These are phyloP conservation scores for Truncatella angustata DNA, from an alignment of 2,329 filamentous ascomycete genomes.

Conservation along the genomic window DNA sequence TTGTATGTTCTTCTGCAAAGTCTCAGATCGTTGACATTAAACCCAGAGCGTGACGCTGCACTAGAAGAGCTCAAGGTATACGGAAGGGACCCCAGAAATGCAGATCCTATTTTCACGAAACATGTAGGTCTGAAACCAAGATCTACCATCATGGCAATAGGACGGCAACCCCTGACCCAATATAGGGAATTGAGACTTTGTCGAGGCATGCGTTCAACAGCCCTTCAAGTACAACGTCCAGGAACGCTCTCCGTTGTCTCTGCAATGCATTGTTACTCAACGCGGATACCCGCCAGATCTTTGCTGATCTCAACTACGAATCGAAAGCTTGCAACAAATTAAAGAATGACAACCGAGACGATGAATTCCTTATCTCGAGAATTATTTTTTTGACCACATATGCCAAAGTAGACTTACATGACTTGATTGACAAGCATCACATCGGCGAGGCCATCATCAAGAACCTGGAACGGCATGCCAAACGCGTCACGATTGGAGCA, in stretches of 20 bases:
- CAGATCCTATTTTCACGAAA: slow-evolving; percentile 82
- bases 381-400: slow-evolving; percentile 82
- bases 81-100: slow-evolving; percentile 68
- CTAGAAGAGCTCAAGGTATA: slow-evolving; percentile 74
- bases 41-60: slow-evolving; percentile 58
- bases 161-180: background rate
- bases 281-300: slow-evolving; percentile 65
- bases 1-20: too few relatives aligned
- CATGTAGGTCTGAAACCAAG: slow-evolving; percentile 48
- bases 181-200: slow-evolving; percentile 72
- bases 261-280: slow-evolving; percentile 80
- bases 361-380: slow-evolving; percentile 82
- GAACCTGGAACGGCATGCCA: slow-evolving; percentile 70
- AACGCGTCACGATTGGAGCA: slow-evolving; percentile 31
- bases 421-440: slow-evolving; percentile 63
- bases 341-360: slow-evolving; percentile 71
- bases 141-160: background rate
- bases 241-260: slow-evolving; percentile 76
- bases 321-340: slow-evolving; percentile 68
- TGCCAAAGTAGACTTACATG: slow-evolving; percentile 62
- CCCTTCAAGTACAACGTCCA: slow-evolving; percentile 59
- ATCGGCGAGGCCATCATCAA: slow-evolving; percentile 67
- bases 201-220: slow-evolving; percentile 71
- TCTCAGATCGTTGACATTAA: slow-evolving; percentile 11
- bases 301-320: slow-evolving; percentile 69